Evolutionary conservation across 805 yeast genomes (phyloP).

Genomic region (Nakazawaea pomicola): DNA sequence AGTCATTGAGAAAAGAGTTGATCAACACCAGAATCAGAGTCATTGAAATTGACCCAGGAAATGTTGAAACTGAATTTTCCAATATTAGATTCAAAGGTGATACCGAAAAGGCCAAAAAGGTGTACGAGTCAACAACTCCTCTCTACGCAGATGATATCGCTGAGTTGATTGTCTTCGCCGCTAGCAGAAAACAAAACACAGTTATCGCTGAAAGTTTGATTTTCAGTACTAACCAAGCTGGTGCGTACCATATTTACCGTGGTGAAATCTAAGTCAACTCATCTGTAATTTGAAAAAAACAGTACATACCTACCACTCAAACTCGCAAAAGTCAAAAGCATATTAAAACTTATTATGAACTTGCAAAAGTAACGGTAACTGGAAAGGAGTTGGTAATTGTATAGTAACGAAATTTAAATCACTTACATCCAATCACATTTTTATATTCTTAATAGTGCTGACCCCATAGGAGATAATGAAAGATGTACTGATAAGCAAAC

Average conservation of each 20-base stretch:
- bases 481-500: too few species aligned
- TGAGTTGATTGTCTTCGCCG: constrained; percentile 52
- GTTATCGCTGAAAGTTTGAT: constrained; percentile 68
- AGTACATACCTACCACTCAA: too few species aligned
- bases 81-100: constrained; percentile 58
- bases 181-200: constrained; percentile 52
- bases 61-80: constrained; percentile 66
- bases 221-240: constrained; percentile 74
- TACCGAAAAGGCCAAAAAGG: constrained; percentile 43
- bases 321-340: too few species aligned
- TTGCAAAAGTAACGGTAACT: too few species aligned
- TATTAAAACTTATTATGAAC: too few species aligned
- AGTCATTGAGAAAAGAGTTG: constrained; percentile 65
- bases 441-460: too few species aligned
- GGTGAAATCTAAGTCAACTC: constrained; percentile 7
- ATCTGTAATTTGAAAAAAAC: too few species aligned
- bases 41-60: constrained; percentile 64
- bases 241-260: constrained; percentile 49
- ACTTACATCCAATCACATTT: too few species aligned
- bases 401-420: too few species aligned
- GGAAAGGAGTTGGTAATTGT: too few species aligned
- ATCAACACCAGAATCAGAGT: constrained; percentile 65
- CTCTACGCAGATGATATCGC: constrained; percentile 56
- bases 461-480: too few species aligned
- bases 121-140: constrained; percentile 52